Percentiles rank a stretch among this genome's conserved stretches.
phyloP scores from a whole-genome alignment of 495 filamentous ascomycete species.

The Pyrenula aspistea region DNA sequence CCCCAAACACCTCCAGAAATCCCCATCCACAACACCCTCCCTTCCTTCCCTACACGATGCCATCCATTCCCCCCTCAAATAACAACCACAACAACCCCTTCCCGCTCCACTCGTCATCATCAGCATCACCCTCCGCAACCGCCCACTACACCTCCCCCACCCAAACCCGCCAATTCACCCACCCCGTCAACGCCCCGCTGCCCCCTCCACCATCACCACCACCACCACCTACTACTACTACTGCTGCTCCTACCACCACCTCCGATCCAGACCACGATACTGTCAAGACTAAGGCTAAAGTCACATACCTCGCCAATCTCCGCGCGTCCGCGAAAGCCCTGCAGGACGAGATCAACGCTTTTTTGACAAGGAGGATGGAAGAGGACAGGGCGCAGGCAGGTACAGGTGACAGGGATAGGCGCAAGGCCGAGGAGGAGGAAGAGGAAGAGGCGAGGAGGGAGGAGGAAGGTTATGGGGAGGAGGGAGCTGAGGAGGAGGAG shows the following conservation, averaged over 20 bases:
- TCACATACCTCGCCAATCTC: conserved; percentile 53
- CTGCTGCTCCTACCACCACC: too few relatives aligned
- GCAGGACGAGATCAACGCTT: conserved; percentile 68
- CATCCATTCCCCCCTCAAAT: too few relatives aligned
- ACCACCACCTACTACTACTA: too few relatives aligned
- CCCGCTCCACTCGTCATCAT: too few relatives aligned
- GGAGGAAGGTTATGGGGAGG: conserved; percentile 81
- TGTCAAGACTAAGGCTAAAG: conserved; percentile 38
- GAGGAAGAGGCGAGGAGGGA: conserved; percentile 38
- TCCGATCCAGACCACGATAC: conserved; percentile 10
- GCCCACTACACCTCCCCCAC: conserved; percentile 50
- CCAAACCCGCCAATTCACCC: conserved; percentile 29
- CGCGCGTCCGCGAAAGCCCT: conserved; percentile 45
- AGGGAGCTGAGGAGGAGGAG: conserved; percentile 47
- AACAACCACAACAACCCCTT: too few relatives aligned
- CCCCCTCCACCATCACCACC: conserved; percentile 22
- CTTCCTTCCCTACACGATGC: too few relatives aligned
- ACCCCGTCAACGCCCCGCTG: conserved; percentile 25
- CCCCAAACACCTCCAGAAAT: too few relatives aligned
- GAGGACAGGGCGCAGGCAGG: conserved; percentile 54
- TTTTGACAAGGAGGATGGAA: conserved; percentile 81
- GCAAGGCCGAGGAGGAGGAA: conserved; percentile 17
- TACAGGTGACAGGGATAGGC: conserved; percentile 3
- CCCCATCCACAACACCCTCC: too few relatives aligned
- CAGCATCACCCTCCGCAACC: conserved; percentile 22